phyloP scores from a whole-genome alignment of 331 rosid species.

The Malus hybrid region DNA sequence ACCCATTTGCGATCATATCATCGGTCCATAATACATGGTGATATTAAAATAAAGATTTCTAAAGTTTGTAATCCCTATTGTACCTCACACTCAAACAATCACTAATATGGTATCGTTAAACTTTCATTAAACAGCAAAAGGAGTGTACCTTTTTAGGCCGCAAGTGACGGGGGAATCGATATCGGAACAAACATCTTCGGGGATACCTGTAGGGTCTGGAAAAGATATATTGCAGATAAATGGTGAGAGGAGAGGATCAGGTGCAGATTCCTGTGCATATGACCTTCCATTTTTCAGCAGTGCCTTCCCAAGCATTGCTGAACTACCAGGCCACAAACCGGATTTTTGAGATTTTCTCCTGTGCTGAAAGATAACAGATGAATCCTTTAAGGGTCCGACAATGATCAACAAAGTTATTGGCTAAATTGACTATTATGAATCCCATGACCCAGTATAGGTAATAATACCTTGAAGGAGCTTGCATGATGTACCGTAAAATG shows the following conservation, averaged over 20 bases:
- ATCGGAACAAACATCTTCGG: constrained; percentile 22
- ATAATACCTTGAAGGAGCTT: constrained; percentile 62
- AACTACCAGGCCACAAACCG: constrained; percentile 43
- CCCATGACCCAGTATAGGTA: background rate
- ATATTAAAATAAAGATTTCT: background rate
- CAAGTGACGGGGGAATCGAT: constrained; percentile 20
- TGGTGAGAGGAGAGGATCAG: constrained; percentile 75
- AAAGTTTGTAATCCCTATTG: background rate
- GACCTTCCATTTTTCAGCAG: constrained; percentile 33
- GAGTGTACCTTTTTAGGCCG: constrained; percentile 42
- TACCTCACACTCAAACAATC: background rate
- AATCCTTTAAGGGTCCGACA: constrained; percentile 10
- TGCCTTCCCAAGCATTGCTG: constrained; percentile 54
- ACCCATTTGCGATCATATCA: background rate
- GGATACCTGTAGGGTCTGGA: constrained; percentile 20
- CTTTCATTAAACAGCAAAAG: background rate
- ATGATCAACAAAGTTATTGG: constrained; percentile 8
- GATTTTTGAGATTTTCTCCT: constrained; percentile 58
- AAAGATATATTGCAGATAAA: constrained; percentile 54
- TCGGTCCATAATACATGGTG: background rate
- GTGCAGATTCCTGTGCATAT: constrained; percentile 42
- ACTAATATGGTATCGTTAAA: background rate
- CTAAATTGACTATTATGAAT: background rate
- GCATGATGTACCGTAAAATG: constrained; percentile 64
- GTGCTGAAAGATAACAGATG: constrained; percentile 40